Percentiles rank a stretch among this genome's conserved stretches.
phyloP scores from a whole-genome alignment of 2,329 filamentous ascomycete species.

The Fusarium sterilihyphosum region DNA sequence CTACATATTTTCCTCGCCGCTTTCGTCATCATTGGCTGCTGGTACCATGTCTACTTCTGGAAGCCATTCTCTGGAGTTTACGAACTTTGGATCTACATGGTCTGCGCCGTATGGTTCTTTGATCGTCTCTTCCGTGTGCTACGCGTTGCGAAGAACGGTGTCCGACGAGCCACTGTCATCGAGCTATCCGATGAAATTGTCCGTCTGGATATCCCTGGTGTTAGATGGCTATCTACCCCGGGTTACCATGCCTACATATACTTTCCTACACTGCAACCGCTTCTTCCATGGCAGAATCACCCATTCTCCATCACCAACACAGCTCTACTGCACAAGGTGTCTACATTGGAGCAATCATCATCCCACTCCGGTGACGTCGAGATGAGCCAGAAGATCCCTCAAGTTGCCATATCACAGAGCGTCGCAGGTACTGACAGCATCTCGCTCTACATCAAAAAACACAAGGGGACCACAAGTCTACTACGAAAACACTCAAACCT shows the following conservation, averaged over 20 bases:
- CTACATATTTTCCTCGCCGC: neutral
- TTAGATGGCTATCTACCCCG: neutral
- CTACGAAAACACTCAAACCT: neutral
- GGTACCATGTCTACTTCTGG: neutral
- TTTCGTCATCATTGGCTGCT: neutral
- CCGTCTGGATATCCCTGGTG: neutral
- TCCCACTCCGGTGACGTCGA: neutral
- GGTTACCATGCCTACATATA: neutral
- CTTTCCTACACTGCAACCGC: neutral
- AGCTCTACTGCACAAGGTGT: neutral
- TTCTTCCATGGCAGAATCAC: neutral
- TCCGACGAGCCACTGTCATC: fast-evolving
- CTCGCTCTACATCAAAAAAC: neutral
- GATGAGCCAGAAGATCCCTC: neutral
- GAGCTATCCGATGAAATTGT: neutral
- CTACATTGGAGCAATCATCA: neutral
- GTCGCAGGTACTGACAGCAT: neutral
- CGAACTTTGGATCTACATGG: neutral
- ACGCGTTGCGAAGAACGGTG: fast-evolving
- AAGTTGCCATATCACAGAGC: neutral
- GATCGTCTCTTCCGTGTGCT: neutral
- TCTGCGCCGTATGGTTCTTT: neutral
- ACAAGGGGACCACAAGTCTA: neutral
- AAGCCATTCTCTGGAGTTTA: neutral
- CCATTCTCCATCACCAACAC: neutral